Evolutionary conservation across 2,329 filamentous ascomycete species (phyloP).

Genomic region (Sclerotinia subarctica): DNA sequence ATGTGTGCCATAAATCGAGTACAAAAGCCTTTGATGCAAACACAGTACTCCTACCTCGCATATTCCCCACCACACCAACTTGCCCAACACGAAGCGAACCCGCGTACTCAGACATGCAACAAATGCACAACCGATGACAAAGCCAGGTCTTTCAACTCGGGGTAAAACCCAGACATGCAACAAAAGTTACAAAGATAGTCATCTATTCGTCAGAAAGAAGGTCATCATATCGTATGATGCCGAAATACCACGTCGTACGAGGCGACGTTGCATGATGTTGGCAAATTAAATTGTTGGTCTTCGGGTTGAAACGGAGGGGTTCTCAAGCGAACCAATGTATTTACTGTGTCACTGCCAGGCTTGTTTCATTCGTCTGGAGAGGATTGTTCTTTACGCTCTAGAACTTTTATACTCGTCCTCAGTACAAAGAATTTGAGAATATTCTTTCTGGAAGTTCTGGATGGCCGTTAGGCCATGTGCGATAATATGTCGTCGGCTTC

Average conservation of each 20-base stretch:
- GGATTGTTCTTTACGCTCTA: too few species aligned
- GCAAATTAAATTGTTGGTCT: not conserved
- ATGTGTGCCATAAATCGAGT: not conserved
- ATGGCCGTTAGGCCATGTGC: too few species aligned
- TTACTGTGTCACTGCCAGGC: not conserved
- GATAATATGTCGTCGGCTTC: too few species aligned
- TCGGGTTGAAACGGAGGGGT: not conserved
- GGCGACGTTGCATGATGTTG: not conserved
- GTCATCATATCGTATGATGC: not conserved
- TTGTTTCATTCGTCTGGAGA: too few species aligned
- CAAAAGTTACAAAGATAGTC: not conserved
- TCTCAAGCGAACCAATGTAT: not conserved
- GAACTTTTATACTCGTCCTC: too few species aligned
- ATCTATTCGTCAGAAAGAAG: not conserved
- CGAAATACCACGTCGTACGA: not conserved
- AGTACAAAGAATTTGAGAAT: too few species aligned
- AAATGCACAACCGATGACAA: not conserved
- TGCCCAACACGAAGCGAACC: not conserved
- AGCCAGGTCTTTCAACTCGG: not conserved
- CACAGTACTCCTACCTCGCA: not conserved
- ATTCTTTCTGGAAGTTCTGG: too few species aligned
- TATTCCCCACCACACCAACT: not conserved
- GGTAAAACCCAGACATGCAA: not conserved
- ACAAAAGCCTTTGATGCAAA: not conserved
- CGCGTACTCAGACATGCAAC: not conserved